A percentile compares a stretch with the other conserved stretches of the same genome.
Conservation (phyloP, 2,329 filamentous ascomycete genomes). For the Aspergillus pseudoviridinutans region DNA sequence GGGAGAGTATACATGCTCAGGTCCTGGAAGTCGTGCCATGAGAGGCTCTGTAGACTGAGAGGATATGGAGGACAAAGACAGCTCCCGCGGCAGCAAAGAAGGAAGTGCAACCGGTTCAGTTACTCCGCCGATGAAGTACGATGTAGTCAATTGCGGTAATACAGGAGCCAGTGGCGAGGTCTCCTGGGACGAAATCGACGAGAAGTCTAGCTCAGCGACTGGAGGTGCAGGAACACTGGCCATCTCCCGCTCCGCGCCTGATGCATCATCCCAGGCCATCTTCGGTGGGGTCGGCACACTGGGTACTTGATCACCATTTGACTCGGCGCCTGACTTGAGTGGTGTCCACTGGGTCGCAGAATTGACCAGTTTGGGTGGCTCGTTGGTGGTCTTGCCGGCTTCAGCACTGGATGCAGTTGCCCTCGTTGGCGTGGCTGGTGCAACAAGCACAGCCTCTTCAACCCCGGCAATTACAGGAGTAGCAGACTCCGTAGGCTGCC, state of each 20-base stretch:
- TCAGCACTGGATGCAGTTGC: slow-evolving; percentile 12
- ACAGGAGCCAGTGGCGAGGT: slow-evolving; percentile 41
- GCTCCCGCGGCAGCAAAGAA: slow-evolving; percentile 16
- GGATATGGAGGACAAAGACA: slow-evolving; percentile 32
- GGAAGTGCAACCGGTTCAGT: slow-evolving; percentile 26
- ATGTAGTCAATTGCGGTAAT: slow-evolving; percentile 31
- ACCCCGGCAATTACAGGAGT: slow-evolving; percentile 17
- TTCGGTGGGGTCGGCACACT: slow-evolving; percentile 39
- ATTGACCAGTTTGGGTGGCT: slow-evolving; percentile 30
- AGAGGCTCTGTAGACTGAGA: slow-evolving; percentile 26
- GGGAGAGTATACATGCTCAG: slow-evolving; percentile 17
- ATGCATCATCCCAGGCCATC: slow-evolving; percentile 36
- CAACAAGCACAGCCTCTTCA: slow-evolving; percentile 13
- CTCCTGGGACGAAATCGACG: slow-evolving; percentile 30
- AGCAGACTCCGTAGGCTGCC: slow-evolving; percentile 37
- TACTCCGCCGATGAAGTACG: slow-evolving; percentile 26
- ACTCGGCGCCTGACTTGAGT: slow-evolving; percentile 19
- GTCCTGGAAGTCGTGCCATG: slow-evolving; percentile 17
- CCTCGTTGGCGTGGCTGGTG: slow-evolving; percentile 19
- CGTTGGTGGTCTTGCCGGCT: slow-evolving; percentile 12
- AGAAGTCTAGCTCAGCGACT: slow-evolving; percentile 26
- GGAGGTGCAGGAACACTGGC: slow-evolving; percentile 13
- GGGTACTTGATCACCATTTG: slow-evolving; percentile 23
- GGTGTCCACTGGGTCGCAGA: slow-evolving; percentile 44
- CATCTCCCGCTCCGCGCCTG: slow-evolving; percentile 12